A percentile compares a stretch with the other conserved stretches of the same genome.
phyloP scores from a whole-genome alignment of 2,329 filamentous ascomycete species.

The Orbilia brochopaga region DNA sequence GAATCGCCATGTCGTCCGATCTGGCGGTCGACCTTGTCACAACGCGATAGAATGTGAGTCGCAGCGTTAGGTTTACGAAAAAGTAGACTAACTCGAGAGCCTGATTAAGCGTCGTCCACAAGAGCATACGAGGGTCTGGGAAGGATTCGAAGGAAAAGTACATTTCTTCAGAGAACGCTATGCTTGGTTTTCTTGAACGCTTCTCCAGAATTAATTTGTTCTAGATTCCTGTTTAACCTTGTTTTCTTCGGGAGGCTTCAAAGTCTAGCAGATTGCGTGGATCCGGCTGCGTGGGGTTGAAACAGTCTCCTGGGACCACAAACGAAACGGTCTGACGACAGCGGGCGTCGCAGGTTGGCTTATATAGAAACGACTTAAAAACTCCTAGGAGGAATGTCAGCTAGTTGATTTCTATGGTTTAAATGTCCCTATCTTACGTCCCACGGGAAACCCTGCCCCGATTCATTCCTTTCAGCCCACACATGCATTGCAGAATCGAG shows the following conservation, averaged over 20 bases:
- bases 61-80: background rate
- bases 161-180: conserved; percentile 25
- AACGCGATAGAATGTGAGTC: background rate
- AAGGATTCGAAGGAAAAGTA: conserved; percentile 4
- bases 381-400: background rate
- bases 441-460: too few species aligned
- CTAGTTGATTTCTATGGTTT: background rate
- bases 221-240: conserved; percentile 3
- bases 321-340: conserved; percentile 49
- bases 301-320: conserved; percentile 34
- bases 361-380: conserved; percentile 34
- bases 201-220: conserved; percentile 1
- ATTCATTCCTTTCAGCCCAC: background rate
- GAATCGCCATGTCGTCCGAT: conserved; percentile 28
- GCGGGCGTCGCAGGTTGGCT: conserved; percentile 36
- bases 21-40: background rate
- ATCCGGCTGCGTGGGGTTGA: conserved; percentile 26
- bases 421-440: background rate
- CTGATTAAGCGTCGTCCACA: background rate
- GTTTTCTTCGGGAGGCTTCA: conserved; percentile 13
- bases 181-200: background rate
- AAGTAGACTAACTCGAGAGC: background rate
- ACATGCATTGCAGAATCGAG: background rate
- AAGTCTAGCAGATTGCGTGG: conserved; percentile 5
- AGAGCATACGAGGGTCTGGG: background rate